phyloP scores from a whole-genome alignment of 192 early-diverging fungal genomes.

The Umbelopsis ramanniana region DNA sequence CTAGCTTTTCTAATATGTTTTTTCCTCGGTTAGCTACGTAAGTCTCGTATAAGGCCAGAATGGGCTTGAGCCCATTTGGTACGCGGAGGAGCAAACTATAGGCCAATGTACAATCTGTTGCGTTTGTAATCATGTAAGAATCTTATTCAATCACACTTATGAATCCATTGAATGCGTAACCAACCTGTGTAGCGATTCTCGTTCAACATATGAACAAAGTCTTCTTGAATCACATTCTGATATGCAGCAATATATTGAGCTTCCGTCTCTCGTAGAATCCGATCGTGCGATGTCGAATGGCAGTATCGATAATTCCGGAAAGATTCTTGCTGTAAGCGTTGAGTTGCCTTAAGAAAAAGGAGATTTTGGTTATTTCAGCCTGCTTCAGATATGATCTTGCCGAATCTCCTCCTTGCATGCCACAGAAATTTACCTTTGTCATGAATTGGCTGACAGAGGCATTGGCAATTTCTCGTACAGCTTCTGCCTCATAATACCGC shows the following conservation, averaged over 20 bases:
- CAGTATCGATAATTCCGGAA: slow-evolving; percentile 62
- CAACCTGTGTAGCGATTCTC: slow-evolving; percentile 64
- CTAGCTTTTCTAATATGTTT: slow-evolving; percentile 39
- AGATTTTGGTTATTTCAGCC: slow-evolving; percentile 25
- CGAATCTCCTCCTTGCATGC: neutral
- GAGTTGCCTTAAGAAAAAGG: slow-evolving; percentile 7
- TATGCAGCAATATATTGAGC: slow-evolving; percentile 75
- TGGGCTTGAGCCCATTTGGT: slow-evolving; percentile 59
- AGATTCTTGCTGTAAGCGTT: slow-evolving; percentile 67
- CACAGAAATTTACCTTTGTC: slow-evolving; percentile 54
- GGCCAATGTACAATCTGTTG: slow-evolving; percentile 66
- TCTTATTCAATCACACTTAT: neutral
- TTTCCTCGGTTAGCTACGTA: slow-evolving; percentile 66
- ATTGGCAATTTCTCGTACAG: slow-evolving; percentile 57
- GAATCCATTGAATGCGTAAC: neutral
- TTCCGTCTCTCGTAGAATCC: slow-evolving; percentile 75
- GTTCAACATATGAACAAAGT: slow-evolving; percentile 73
- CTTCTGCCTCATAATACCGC: slow-evolving; percentile 72
- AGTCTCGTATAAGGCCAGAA: slow-evolving; percentile 66
- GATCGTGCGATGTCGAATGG: slow-evolving; percentile 67
- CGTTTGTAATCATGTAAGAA: neutral
- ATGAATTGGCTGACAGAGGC: slow-evolving; percentile 73
- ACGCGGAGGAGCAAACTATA: slow-evolving; percentile 71
- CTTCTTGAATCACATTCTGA: slow-evolving; percentile 61
- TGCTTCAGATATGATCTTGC: slow-evolving; percentile 24